These are phyloP conservation scores for Phytophthora hibernalis DNA, from an alignment of 352 stramenopile genomes.

Conservation along the genomic window DNA sequence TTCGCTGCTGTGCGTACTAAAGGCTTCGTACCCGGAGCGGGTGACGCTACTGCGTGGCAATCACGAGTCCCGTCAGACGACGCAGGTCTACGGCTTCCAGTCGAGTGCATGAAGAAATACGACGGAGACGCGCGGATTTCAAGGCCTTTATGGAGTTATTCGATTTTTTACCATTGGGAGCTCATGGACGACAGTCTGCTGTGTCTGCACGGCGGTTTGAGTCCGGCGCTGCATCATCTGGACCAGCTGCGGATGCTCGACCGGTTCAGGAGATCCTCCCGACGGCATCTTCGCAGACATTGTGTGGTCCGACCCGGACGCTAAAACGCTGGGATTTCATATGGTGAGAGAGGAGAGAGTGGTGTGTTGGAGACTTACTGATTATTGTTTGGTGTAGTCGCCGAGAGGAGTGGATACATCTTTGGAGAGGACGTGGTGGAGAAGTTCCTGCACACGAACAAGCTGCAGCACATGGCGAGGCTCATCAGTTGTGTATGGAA, in stretches of 20 bases:
- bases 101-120: conserved; percentile 89
- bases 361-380: conserved; percentile 43
- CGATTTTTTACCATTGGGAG: conserved; percentile 78
- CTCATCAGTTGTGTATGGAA: conserved; percentile 90
- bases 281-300: conserved; percentile 85
- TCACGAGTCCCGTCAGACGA: conserved; percentile 92
- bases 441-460: conserved; percentile 86
- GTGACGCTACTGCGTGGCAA: conserved; percentile 96
- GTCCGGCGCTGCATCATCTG: conserved; percentile 79
- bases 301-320: conserved; percentile 85
- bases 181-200: conserved; percentile 71
- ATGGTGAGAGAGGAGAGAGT: conserved; percentile 42
- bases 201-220: conserved; percentile 74
- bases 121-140: conserved; percentile 71
- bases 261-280: conserved; percentile 81
- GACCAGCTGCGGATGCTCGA: conserved; percentile 94
- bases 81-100: conserved; percentile 86
- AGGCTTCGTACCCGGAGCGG: conserved; percentile 90
- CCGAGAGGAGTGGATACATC: conserved; percentile 85
- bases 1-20: conserved; percentile 90
- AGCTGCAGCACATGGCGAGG: conserved; percentile 81
- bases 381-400: conserved; percentile 47
- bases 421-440: conserved; percentile 88
- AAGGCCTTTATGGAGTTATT: conserved; percentile 86
- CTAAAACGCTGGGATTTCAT: conserved; percentile 88